A percentile compares a stretch with the other conserved stretches of the same genome.
Evolutionary conservation across 495 filamentous ascomycete species (phyloP).

Genomic region (Penicillium silybi): DNA sequence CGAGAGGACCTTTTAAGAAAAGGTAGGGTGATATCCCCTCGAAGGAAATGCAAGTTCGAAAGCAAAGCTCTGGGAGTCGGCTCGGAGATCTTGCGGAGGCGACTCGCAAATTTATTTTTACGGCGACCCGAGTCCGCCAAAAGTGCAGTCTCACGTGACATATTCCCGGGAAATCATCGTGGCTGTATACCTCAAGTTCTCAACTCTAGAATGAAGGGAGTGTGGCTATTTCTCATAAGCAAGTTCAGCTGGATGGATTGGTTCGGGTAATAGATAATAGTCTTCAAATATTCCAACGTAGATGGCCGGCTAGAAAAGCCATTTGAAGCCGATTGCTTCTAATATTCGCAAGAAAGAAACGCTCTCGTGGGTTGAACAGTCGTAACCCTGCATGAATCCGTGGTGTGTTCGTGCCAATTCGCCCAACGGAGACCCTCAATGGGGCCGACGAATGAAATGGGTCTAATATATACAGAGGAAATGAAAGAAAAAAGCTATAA

Average conservation of each 20-base stretch:
- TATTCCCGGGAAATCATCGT: background rate
- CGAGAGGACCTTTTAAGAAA: background rate
- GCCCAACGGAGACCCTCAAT: constrained; percentile 20
- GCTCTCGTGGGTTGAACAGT: constrained; percentile 33
- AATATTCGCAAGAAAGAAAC: constrained; percentile 18
- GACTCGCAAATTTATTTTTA: constrained; percentile 34
- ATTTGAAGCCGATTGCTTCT: constrained; percentile 5
- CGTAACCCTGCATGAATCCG: constrained; percentile 39
- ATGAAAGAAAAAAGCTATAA: background rate
- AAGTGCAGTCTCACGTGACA: constrained; percentile 22
- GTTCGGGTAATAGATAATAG: background rate
- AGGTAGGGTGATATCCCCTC: constrained; percentile 4
- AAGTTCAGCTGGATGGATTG: background rate
- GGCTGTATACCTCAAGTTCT: background rate
- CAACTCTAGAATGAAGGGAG: background rate
- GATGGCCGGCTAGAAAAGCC: background rate
- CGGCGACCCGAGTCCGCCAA: constrained; percentile 14
- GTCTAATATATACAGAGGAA: constrained; percentile 16
- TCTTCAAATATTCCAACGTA: background rate
- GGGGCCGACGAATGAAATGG: constrained; percentile 25
- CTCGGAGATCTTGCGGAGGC: constrained; percentile 36
- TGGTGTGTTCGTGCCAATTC: constrained; percentile 25
- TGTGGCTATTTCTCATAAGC: background rate
- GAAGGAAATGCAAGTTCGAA: constrained; percentile 5
- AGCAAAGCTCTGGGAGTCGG: background rate